Base-by-base conservation (phyloP, 768 basidiomycete genomes). In the Cystobasidiopsis lactophilus region DNA sequence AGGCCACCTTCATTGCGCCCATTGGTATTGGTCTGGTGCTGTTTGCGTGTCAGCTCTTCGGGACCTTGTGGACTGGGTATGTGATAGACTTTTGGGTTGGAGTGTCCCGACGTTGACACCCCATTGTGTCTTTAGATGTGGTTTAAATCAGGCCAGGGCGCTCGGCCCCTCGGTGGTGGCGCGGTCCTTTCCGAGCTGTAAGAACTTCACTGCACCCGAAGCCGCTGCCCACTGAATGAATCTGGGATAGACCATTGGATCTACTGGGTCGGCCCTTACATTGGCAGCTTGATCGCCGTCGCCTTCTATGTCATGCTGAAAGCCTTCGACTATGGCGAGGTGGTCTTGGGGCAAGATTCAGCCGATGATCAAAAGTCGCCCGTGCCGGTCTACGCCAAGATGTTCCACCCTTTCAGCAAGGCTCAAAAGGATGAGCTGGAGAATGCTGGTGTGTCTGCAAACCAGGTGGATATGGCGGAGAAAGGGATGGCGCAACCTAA, bases 1-100 rank as follows among this genome's bases (percentile, higher is more conserved):
- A 68, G 52, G 69, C 68, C 1, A 69, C 69, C 0, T 69, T 66
- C 60, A 62, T 70, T 29, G 68, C 69, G 11, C 69, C 69, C 0
- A 64, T 70, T 57, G 69, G 69, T 46, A 70, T 70, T 50, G 69
- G 60, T 14, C 44, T 61, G 1, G 54, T 56, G 1, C 53, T 61
- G 10, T 61, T 59, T 30, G 43, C 59, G 11, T 57, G 58, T 5
- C 58, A 61, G 33, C 48, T 61, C 5, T 27, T 59, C 5, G 60
- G 60, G 1, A 59, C 57, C 14, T 38, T 26, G n/a, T 54, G 57
- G 52, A 60, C 59, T 4, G 55, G 54, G 3, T 57, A 49, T 37
- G 29, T 35, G 10, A 30, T 41, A 40, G 26, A 33, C 40, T 41
- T 27, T 47, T 11, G 13, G 35, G 3, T 38, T 39, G n/a, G 31